These are phyloP conservation scores for Saccharomycopsis selenospora DNA, from an alignment of 805 yeast species.

Conservation along the genomic window DNA sequence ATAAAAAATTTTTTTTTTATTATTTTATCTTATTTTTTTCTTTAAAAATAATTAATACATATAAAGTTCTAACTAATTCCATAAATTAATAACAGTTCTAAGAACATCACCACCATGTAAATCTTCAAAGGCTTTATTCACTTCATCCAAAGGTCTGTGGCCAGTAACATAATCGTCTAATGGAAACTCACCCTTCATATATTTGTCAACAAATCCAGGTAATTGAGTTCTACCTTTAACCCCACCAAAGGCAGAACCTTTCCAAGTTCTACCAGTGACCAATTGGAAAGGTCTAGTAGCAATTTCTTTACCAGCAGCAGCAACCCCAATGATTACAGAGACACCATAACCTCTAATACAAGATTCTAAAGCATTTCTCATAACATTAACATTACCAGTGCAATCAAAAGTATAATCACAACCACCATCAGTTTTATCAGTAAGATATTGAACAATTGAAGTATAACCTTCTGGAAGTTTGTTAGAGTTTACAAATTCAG, in stretches of 20 bases:
- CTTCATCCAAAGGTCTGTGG: slow-evolving; percentile 66
- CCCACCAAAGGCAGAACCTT: slow-evolving; percentile 99
- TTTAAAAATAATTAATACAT: too few relatives aligned
- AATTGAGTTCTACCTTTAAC: slow-evolving; percentile 95
- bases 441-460: slow-evolving; percentile 71
- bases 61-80: slow-evolving; percentile 3
- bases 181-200: slow-evolving; percentile 70
- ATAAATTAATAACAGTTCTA: slow-evolving; percentile 72
- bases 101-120: slow-evolving; percentile 92
- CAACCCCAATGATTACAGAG: slow-evolving; percentile 93
- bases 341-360: slow-evolving; percentile 99
- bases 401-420: slow-evolving; percentile 94
- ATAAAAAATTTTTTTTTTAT: too few relatives aligned
- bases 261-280: slow-evolving; percentile 98
- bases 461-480: slow-evolving; percentile 63
- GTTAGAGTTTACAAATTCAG: slow-evolving; percentile 82
- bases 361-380: slow-evolving; percentile 94
- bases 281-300: slow-evolving; percentile 97
- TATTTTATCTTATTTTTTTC: too few relatives aligned
- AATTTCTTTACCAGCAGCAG: slow-evolving; percentile 96
- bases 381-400: slow-evolving; percentile 91
- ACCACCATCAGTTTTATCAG: slow-evolving; percentile 95
- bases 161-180: slow-evolving; percentile 95
- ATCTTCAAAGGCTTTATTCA: slow-evolving; percentile 88
- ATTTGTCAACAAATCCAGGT: slow-evolving; percentile 83